Conservation (phyloP, 2,329 filamentous ascomycete species). For the Leptographium flavum region DNA sequence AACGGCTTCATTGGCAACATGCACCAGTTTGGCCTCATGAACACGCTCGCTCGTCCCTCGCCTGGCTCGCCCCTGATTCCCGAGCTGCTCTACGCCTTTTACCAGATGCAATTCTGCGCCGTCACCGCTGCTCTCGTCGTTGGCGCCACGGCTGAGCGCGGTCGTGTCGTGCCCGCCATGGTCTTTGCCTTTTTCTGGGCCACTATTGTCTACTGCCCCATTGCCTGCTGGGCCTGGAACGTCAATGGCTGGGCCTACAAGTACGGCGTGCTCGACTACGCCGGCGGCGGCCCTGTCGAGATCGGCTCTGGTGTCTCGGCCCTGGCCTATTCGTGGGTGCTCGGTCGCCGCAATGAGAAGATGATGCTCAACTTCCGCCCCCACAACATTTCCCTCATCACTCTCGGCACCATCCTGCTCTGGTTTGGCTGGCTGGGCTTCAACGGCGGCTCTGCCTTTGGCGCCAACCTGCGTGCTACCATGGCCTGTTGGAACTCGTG, state of each 20-base stretch:
- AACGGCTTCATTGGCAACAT: conserved; percentile 90
- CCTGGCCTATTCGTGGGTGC: conserved; percentile 87
- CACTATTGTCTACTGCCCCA: conserved; percentile 90
- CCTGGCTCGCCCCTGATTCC: conserved; percentile 80
- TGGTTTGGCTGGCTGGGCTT: conserved; percentile 99
- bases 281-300: conserved; percentile 92
- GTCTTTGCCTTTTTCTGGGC: conserved; percentile 95
- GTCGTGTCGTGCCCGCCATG: conserved; percentile 83
- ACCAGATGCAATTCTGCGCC: conserved; percentile 97
- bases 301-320: conserved; percentile 89
- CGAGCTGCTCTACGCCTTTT: conserved; percentile 84
- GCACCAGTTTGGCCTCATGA: conserved; percentile 75
- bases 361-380: conserved; percentile 99
- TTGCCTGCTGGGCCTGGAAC: conserved; percentile 97
- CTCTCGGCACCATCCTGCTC: conserved; percentile 84
- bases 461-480: conserved; percentile 81
- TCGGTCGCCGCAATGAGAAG: conserved; percentile 91
- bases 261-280: conserved; percentile 90
- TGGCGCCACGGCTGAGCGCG: conserved; percentile 85
- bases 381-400: conserved; percentile 96
- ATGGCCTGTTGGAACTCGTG: conserved; percentile 99
- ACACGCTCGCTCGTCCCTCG: conserved; percentile 70
- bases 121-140: conserved; percentile 86
- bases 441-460: conserved; percentile 92
- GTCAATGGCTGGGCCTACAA: conserved; percentile 82